Percentiles rank a stretch among this genome's conserved stretches.
phyloP scores from a whole-genome alignment of 345 rosid species.

The Boechera stricta region DNA sequence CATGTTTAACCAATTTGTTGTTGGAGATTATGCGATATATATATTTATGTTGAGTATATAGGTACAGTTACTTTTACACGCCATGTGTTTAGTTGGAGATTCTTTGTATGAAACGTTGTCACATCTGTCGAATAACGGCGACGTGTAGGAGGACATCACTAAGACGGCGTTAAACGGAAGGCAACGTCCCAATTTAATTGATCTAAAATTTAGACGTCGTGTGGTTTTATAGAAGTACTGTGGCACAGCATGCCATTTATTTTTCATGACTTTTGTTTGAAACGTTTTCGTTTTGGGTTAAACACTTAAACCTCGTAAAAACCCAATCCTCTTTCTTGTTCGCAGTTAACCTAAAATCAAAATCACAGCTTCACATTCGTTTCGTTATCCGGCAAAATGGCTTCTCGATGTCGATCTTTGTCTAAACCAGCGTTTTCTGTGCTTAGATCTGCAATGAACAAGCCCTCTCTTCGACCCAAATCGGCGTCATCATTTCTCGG shows the following conservation, averaged over 20 bases:
- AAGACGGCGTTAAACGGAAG: conserved; percentile 41
- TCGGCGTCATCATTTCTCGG: conserved; percentile 51
- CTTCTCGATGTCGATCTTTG: conserved; percentile 72
- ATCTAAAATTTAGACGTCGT: neutral
- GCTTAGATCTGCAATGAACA: conserved; percentile 60
- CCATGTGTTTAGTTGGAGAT: conserved; percentile 44
- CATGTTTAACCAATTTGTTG: neutral
- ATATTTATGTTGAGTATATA: conserved; percentile 5
- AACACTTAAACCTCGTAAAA: neutral
- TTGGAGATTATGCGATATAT: conserved; percentile 15
- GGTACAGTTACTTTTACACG: conserved; percentile 28
- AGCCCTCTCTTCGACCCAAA: conserved; percentile 56
- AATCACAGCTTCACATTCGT: conserved; percentile 19
- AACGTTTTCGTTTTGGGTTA: conserved; percentile 25
- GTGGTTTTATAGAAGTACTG: neutral
- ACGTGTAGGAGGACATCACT: conserved; percentile 38
- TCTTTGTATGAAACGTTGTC: conserved; percentile 50
- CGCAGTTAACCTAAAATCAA: conserved; percentile 23
- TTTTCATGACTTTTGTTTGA: neutral
- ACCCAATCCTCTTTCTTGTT: conserved; percentile 26
- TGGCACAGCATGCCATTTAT: conserved; percentile 12
- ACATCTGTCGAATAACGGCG: conserved; percentile 63
- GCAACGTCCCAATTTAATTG: neutral
- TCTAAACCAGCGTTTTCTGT: conserved; percentile 60
- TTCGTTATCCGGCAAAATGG: conserved; percentile 55